phyloP scores from a whole-genome alignment of 371 early-diverging fungal species.

The Scutellospora calospora region DNA sequence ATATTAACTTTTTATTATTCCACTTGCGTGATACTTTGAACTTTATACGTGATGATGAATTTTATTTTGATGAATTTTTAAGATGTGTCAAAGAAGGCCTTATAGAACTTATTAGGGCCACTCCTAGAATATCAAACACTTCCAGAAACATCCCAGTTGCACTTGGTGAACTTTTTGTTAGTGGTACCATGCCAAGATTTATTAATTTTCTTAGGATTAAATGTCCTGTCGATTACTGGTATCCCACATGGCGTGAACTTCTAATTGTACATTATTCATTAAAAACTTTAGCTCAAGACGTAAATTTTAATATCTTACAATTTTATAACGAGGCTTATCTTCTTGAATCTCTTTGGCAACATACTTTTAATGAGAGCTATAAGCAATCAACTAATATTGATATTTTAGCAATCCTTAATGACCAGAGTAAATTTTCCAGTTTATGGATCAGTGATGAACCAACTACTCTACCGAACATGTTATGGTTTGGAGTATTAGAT shows the following conservation, averaged over 20 bases:
- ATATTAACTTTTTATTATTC: slow-evolving; percentile 23
- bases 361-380: background rate
- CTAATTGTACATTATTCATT: background rate
- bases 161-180: background rate
- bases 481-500: slow-evolving; percentile 34
- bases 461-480: background rate
- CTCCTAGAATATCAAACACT: background rate
- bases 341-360: background rate
- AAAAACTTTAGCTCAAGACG: background rate
- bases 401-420: background rate
- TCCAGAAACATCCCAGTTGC: background rate
- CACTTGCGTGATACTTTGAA: slow-evolving; percentile 23
- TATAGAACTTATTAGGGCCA: background rate
- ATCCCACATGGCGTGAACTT: background rate
- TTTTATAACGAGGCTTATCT: background rate
- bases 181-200: background rate
- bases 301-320: background rate
- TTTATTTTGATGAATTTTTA: background rate
- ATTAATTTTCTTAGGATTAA: background rate
- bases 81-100: background rate
- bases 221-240: background rate
- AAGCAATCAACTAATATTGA: background rate
- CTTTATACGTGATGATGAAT: slow-evolving; percentile 26
- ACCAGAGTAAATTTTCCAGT: background rate
- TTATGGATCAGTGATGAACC: background rate